phyloP scores from a whole-genome alignment of 2,329 filamentous ascomycete species.

The Xylaria polymorpha region DNA sequence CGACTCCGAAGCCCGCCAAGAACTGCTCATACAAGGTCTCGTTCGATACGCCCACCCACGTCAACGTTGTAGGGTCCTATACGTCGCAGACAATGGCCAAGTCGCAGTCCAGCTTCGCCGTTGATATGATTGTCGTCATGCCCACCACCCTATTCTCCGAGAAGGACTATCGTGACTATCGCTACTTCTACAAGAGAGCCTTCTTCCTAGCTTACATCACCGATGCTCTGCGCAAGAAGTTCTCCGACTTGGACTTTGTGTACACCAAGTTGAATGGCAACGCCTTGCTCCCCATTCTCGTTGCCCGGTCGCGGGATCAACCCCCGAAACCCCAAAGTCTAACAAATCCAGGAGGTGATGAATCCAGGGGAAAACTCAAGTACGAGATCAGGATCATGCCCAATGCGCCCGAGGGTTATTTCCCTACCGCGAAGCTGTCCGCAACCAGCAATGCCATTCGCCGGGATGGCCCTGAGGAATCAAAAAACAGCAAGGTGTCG shows the following conservation, averaged over 20 bases:
- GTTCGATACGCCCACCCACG: conserved; percentile 78
- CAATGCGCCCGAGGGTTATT: conserved; percentile 74
- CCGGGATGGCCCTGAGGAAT: conserved; percentile 58
- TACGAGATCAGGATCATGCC: conserved; percentile 81
- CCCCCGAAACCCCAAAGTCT: conserved; percentile 44
- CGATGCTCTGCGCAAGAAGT: conserved; percentile 70
- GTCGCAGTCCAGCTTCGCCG: conserved; percentile 65
- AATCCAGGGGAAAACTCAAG: conserved; percentile 48
- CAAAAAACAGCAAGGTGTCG: conserved; percentile 58
- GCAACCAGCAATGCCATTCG: conserved; percentile 78
- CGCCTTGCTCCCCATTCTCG: conserved; percentile 76
- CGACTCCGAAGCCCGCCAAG: conserved; percentile 77
- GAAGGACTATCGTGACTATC: conserved; percentile 92
- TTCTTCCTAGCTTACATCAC: conserved; percentile 90
- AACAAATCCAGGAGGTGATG: conserved; percentile 41
- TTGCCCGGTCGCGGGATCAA: conserved; percentile 54
- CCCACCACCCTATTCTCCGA: conserved; percentile 84
- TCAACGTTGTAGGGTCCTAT: conserved; percentile 93
- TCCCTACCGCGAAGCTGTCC: conserved; percentile 76
- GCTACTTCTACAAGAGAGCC: conserved; percentile 94
- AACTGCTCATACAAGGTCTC: conserved; percentile 85
- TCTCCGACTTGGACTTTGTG: conserved; percentile 65
- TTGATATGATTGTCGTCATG: conserved; percentile 92
- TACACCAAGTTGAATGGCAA: conserved; percentile 80
- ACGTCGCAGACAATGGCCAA: conserved; percentile 79